Evolutionary conservation across 768 basidiomycete genomes (phyloP).

Genomic region (Hypholoma sublateritium): DNA sequence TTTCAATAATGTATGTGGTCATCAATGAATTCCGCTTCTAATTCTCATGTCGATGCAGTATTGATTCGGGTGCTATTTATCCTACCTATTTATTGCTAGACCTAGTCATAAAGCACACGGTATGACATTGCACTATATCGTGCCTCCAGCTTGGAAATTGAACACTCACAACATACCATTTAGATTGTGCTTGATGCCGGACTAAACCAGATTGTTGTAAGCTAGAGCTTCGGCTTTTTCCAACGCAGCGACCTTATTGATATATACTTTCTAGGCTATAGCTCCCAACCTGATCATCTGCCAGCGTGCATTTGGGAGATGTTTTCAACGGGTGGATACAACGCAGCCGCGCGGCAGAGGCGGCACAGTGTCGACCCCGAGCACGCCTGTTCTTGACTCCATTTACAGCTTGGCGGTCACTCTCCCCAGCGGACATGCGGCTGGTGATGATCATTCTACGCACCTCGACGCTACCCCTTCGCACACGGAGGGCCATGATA

Average conservation of each 20-base stretch:
- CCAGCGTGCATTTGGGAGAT: constrained; percentile 15
- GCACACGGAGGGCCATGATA: not conserved
- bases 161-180: too few relatives aligned
- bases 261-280: constrained; percentile 15
- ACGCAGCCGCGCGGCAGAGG: not conserved
- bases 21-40: not conserved
- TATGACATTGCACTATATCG: not conserved
- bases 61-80: constrained; percentile 21
- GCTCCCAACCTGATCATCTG: constrained; percentile 25
- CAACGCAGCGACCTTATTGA: not conserved
- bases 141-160: not conserved
- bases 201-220: constrained; percentile 22
- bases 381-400: constrained; percentile 21
- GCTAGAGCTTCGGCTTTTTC: not conserved
- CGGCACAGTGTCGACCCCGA: constrained; percentile 8
- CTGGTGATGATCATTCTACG: not conserved
- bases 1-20: constrained; percentile 13
- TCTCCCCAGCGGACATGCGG: not conserved
- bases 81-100: constrained; percentile 19
- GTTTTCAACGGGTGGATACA: not conserved
- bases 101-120: constrained; percentile 7
- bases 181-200: constrained; percentile 20
- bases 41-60: constrained; percentile 8
- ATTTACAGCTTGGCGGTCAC: constrained; percentile 19
- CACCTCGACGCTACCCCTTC: not conserved